These are phyloP conservation scores for Trichosanthes cucumerina DNA, from an alignment of 306 rosid species.

Conservation along the genomic window DNA sequence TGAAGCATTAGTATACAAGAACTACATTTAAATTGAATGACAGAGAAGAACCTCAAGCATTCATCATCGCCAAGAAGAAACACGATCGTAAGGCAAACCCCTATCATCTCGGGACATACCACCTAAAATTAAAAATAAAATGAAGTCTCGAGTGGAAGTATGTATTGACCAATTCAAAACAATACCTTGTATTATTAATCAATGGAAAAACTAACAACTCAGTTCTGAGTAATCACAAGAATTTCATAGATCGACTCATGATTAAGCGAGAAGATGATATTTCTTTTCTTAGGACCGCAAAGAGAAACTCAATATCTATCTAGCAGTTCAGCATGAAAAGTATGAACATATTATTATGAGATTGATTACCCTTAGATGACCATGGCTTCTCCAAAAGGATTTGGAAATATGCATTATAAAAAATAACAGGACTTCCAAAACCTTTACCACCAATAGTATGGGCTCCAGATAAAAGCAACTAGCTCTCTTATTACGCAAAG, in stretches of 20 bases:
- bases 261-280: constrained; percentile 1
- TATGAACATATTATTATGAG: not conserved
- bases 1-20: no score
- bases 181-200: no score
- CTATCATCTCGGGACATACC: constrained; percentile 82
- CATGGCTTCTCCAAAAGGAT: constrained; percentile 77
- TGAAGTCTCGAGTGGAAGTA: not conserved
- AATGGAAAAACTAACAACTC: not conserved
- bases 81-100: constrained; percentile 94
- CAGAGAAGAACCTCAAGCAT: constrained; percentile 60
- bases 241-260: not conserved
- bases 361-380: constrained; percentile 49
- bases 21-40: no score
- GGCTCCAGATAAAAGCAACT: constrained; percentile 91
- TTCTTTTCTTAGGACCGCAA: not conserved
- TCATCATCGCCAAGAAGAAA: constrained; percentile 74
- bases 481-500: constrained; percentile 69
- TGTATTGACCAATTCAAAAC: not conserved
- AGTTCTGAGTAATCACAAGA: not conserved
- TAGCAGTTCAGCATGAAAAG: not conserved
- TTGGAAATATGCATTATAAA: constrained; percentile 82
- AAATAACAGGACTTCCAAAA: constrained; percentile 68
- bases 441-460: constrained; percentile 93
- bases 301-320: not conserved
- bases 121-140: constrained; percentile 32